Evolutionary conservation across 163 green algal species (phyloP).

Genomic region (Prototheca cutis): DNA sequence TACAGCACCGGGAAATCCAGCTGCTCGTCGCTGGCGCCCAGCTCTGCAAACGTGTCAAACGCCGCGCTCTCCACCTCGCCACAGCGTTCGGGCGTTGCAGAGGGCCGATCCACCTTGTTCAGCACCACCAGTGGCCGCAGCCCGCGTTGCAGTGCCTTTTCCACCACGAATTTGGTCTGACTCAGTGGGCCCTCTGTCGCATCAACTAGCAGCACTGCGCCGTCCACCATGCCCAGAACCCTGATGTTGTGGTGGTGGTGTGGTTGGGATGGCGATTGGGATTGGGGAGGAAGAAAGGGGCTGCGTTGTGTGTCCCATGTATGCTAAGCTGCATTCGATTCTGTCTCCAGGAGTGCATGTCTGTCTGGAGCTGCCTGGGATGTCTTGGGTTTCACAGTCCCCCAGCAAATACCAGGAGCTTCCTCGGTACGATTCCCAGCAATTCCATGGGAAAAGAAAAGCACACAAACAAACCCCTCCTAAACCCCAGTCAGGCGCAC

Average conservation of each 20-base stretch:
- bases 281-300: neutral
- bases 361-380: too few species aligned
- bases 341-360: too few species aligned
- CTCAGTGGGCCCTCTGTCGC: conserved; percentile 56
- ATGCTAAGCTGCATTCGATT: too few species aligned
- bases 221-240: conserved; percentile 63
- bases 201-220: conserved; percentile 68
- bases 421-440: too few species aligned
- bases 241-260: conserved; percentile 19
- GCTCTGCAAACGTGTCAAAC: conserved; percentile 74
- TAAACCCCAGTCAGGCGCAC: conserved; percentile 16
- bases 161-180: conserved; percentile 73
- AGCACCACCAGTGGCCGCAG: conserved; percentile 60
- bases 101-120: conserved; percentile 62
- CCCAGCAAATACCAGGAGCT: too few species aligned
- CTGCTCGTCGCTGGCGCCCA: conserved; percentile 69
- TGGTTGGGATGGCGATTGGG: neutral
- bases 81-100: conserved; percentile 50
- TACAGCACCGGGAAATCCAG: conserved; percentile 76
- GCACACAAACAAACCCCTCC: too few species aligned
- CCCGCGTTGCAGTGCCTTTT: conserved; percentile 53
- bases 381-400: too few species aligned
- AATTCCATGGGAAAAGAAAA: too few species aligned
- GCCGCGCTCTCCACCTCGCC: conserved; percentile 55
- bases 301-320: too few species aligned